Evolutionary conservation across 164 flowering plant genomes (phyloP), one percentile per base, ranked within the genome.

Genomic region (Nelumbo lutea): DNA sequence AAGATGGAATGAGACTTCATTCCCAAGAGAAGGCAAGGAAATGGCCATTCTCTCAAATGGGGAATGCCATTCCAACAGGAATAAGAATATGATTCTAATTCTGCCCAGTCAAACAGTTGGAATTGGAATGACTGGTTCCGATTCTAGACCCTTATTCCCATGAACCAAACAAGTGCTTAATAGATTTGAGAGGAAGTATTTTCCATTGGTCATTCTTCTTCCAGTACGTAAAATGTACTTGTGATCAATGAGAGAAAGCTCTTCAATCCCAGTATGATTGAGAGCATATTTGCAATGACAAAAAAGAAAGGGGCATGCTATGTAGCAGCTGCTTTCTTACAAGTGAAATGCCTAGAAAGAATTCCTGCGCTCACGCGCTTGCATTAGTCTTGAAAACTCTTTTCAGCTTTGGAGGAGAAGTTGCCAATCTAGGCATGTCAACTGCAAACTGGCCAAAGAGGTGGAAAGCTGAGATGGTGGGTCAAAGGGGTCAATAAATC

Each of bases 401-500:
- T 94, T 72, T 86, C 87, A 6, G 75, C 69, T 6, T 70, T 91
- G 73, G 88, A 90, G 46, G 94, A 90, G 47, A 81, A 79, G 67
- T 67, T 81, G 2, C 91, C 92, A 0, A 73, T 73, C 72, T 91
- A 13, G 97, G 89, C 42, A 65, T 92, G 68, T 89, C 96, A 42
- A 79, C 89, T 3, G 13, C 84, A 46, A 78, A 84, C 13, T 65
- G 94, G 55, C 98, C 98, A 5, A 91, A 83, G 82, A 87, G 98
- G 80, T 95, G 97, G 39, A 95, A 92, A 78, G 96, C 96, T 2
- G 97, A 90, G 82, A 91, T 94, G 98, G 89, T 84, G 76, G 93
- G 91, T 64, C 48, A 83, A 84, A 79, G 97, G 96, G 27, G 96
- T 95, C 51, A 82, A 74, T 77, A 91, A 89, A 79, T 91, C 85